Evolutionary conservation across 2,329 filamentous ascomycete species (phyloP).

Genomic region (Gnomoniopsis sp.): DNA sequence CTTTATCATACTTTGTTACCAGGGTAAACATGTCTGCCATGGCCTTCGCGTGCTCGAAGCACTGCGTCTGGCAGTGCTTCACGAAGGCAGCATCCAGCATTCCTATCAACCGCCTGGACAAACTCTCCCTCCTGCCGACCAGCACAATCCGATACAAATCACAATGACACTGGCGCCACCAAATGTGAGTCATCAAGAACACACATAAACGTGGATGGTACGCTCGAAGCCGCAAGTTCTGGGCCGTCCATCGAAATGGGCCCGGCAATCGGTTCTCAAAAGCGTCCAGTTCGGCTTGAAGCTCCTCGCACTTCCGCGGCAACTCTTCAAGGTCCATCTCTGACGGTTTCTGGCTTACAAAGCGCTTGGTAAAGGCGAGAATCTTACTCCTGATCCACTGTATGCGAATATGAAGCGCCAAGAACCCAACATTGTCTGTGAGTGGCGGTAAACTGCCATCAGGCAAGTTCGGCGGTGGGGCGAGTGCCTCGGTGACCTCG

Average conservation of each 20-base stretch:
- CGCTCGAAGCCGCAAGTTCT: constrained; percentile 51
- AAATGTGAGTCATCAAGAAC: constrained; percentile 58
- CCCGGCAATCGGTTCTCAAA: constrained; percentile 52
- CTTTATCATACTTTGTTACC: constrained; percentile 47
- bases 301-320: constrained; percentile 44
- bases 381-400: constrained; percentile 53
- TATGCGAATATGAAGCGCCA: constrained; percentile 55
- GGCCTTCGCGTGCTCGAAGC: constrained; percentile 51
- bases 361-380: constrained; percentile 49
- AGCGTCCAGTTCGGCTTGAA: constrained; percentile 41
- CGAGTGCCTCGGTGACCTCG: constrained; percentile 50
- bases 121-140: constrained; percentile 47
- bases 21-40: constrained; percentile 55
- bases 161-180: constrained; percentile 57
- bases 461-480: constrained; percentile 37
- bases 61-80: constrained; percentile 44
- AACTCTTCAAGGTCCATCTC: constrained; percentile 40
- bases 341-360: constrained; percentile 35
- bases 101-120: constrained; percentile 41
- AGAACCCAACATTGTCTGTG: constrained; percentile 51
- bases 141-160: constrained; percentile 54
- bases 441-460: constrained; percentile 40
- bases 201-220: constrained; percentile 56
- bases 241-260: constrained; percentile 57
- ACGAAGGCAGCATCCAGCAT: constrained; percentile 47